These are phyloP conservation scores for Suillus plorans DNA, from an alignment of 768 basidiomycete species.

Conservation along the genomic window DNA sequence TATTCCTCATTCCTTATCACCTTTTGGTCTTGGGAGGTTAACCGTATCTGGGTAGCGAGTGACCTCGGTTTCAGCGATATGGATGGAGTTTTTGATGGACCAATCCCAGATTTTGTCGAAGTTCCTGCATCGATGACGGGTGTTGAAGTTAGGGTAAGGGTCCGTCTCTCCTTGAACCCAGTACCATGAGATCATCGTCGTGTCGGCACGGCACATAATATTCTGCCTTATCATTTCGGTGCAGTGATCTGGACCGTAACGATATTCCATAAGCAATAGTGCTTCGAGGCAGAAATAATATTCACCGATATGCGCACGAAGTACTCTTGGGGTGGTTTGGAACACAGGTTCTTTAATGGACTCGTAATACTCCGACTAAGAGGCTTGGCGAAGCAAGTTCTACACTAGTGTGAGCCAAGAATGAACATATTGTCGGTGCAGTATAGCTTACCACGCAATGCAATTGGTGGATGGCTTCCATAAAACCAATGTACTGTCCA, in stretches of 20 bases:
- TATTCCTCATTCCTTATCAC: neutral
- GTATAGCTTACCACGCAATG: constrained; percentile 10
- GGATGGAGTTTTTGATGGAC: neutral
- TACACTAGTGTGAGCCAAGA: neutral
- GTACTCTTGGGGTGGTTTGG: neutral
- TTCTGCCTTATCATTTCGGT: constrained; percentile 11
- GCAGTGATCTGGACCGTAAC: constrained; percentile 8
- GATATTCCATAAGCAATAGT: neutral
- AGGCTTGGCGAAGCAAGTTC: constrained; percentile 13
- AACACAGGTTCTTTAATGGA: constrained; percentile 3
- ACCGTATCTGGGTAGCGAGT: neutral
- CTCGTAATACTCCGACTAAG: constrained; percentile 9
- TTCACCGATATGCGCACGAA: constrained; percentile 9
- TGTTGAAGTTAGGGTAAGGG: constrained; percentile 5
- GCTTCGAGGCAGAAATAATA: neutral
- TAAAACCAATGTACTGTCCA: constrained; percentile 11
- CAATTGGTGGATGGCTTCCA: constrained; percentile 12
- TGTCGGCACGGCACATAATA: constrained; percentile 13
- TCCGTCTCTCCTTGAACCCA: constrained; percentile 5
- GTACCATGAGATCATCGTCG: constrained; percentile 13
- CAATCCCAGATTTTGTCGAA: neutral
- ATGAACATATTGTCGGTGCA: neutral
- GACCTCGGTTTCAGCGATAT: neutral
- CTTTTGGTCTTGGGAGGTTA: neutral
- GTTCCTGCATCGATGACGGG: constrained; percentile 6